phyloP scores from a whole-genome alignment of 1,139 yeast species.

The Nakaseomyces glabratus region DNA sequence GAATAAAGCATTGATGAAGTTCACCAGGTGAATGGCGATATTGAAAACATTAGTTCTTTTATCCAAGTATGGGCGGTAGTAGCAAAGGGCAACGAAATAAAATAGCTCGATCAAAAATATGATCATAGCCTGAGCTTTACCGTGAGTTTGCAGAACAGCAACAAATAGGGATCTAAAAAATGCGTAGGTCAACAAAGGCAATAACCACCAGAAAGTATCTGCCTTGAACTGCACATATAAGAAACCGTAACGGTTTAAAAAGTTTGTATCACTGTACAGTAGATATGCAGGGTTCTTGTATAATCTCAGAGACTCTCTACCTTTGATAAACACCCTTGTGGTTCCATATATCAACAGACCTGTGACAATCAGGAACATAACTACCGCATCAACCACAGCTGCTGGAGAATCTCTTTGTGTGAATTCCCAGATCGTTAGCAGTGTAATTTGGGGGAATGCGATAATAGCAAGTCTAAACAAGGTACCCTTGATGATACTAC shows the following conservation, averaged over 20 bases:
- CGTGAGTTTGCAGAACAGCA: constrained; percentile 73
- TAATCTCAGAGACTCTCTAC: constrained; percentile 58
- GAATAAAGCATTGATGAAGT: constrained; percentile 72
- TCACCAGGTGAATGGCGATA: constrained; percentile 72
- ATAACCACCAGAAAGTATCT: constrained; percentile 73
- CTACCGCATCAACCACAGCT: constrained; percentile 65
- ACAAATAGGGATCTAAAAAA: constrained; percentile 73
- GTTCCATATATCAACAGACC: constrained; percentile 68
- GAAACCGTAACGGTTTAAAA: constrained; percentile 85
- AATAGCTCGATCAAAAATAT: constrained; percentile 66
- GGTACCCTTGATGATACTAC: constrained; percentile 74
- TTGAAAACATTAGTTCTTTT: constrained; percentile 88
- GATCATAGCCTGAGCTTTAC: constrained; percentile 72
- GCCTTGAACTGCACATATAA: constrained; percentile 88
- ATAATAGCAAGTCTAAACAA: constrained; percentile 71
- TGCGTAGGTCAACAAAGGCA: constrained; percentile 54
- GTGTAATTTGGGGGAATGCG: constrained; percentile 77
- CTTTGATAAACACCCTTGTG: constrained; percentile 57
- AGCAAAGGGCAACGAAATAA: constrained; percentile 55
- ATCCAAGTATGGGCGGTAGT: constrained; percentile 85
- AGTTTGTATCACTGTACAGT: constrained; percentile 71
- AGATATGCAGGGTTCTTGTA: constrained; percentile 91
- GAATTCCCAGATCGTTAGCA: constrained; percentile 84
- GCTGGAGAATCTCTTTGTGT: constrained; percentile 79
- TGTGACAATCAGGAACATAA: constrained; percentile 48